Percentiles rank a stretch among this genome's conserved stretches.
Evolutionary conservation across 208 protist species (phyloP).

Genomic region (Angomonas deanei): DNA sequence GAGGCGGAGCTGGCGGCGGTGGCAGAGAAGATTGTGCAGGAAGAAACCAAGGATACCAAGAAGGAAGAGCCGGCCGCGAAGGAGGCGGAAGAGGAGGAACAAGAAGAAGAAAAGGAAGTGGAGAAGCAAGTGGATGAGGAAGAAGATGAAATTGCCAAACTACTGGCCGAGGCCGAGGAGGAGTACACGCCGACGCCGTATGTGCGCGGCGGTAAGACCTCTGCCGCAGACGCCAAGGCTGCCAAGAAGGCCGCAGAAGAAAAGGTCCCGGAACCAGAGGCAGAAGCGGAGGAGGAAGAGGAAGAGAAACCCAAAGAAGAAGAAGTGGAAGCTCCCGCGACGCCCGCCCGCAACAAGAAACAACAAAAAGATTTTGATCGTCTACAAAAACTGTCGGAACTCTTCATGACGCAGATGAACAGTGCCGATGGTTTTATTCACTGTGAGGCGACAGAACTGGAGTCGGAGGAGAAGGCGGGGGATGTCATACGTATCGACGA

Average conservation of each 20-base stretch:
- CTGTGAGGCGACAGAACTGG: conserved; percentile 29
- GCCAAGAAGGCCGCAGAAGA: conserved; percentile 10
- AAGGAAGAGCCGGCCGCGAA: conserved; percentile 2
- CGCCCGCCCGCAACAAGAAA: conserved; percentile 1
- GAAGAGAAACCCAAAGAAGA: conserved; percentile 3
- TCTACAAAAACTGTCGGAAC: conserved; percentile 47
- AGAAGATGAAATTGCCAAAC: conserved; percentile 14
- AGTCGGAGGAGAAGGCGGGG: conserved; percentile 54
- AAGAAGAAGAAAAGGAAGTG: background rate
- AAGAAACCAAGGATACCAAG: background rate
- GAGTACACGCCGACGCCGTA: conserved; percentile 21
- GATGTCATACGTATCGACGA: conserved; percentile 58
- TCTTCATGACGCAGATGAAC: conserved; percentile 83
- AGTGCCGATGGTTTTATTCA: conserved; percentile 80
- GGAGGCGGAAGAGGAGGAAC: conserved; percentile 8
- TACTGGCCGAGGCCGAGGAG: conserved; percentile 27
- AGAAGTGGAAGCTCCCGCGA: conserved; percentile 6
- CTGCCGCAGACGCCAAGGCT: conserved; percentile 1
- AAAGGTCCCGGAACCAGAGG: conserved; percentile 19
- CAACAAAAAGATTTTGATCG: conserved; percentile 17
- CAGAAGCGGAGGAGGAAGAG: conserved; percentile 16
- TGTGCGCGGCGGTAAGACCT: background rate
- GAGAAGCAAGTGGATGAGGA: conserved; percentile 9
- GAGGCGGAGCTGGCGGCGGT: background rate
- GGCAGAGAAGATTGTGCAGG: background rate